These are phyloP conservation scores for Trifolium dubium DNA, from an alignment of 306 rosid genomes.

Conservation along the genomic window DNA sequence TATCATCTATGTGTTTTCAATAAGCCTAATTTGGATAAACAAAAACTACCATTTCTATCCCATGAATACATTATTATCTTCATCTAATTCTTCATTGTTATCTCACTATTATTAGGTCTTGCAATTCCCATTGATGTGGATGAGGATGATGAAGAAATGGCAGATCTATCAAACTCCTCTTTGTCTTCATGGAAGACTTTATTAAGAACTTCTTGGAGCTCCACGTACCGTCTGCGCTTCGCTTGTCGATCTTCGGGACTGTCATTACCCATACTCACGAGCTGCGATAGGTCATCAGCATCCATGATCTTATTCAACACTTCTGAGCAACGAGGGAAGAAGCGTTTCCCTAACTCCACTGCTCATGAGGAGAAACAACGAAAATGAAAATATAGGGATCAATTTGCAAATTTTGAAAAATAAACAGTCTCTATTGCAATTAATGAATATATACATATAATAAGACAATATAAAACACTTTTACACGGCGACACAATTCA, in stretches of 20 bases:
- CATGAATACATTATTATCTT: background rate
- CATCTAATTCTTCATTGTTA: slow-evolving; percentile 33
- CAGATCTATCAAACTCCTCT: slow-evolving; percentile 55
- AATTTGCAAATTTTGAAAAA: too few relatives aligned
- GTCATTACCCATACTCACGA: slow-evolving; percentile 55
- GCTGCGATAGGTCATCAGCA: slow-evolving; percentile 61
- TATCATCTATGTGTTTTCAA: too few relatives aligned
- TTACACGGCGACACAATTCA: too few relatives aligned
- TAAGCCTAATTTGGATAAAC: too few relatives aligned
- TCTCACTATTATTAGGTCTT: slow-evolving; percentile 36
- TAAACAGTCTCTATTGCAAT: too few relatives aligned
- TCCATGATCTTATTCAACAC: slow-evolving; percentile 77
- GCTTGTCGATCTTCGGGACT: slow-evolving; percentile 50
- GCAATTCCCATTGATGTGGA: slow-evolving; percentile 55
- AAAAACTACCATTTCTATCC: too few relatives aligned
- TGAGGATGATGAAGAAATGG: slow-evolving; percentile 65
- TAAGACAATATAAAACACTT: too few relatives aligned
- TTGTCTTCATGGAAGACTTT: slow-evolving; percentile 72
- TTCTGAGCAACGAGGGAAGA: slow-evolving; percentile 77
- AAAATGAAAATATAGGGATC: too few relatives aligned
- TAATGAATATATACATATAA: too few relatives aligned
- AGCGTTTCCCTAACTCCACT: slow-evolving; percentile 74
- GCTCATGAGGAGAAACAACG: slow-evolving; percentile 13
- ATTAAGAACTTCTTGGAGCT: slow-evolving; percentile 60
- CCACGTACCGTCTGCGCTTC: slow-evolving; percentile 59